Base-by-base conservation (phyloP, 2,329 filamentous ascomycete species). In the Amphichorda felina region DNA sequence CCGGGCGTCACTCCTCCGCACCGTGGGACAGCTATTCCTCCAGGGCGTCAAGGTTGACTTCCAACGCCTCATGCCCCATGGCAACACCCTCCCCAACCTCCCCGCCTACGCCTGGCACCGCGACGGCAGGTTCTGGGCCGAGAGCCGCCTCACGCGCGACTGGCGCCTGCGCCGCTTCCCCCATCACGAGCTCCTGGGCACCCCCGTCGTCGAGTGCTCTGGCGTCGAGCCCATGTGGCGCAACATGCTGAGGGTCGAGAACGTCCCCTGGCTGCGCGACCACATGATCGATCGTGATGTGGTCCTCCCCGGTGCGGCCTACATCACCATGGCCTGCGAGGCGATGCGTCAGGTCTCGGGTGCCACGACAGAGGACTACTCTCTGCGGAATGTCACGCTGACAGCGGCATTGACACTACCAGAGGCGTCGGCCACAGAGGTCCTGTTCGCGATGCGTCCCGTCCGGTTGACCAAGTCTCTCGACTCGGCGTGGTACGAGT, bases 121-220 rank as follows among this genome's bases (percentile, higher is more conserved):
- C 13, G 21, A 15, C 4, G 10, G n/a, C 2, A 7, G 26, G 3
- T 10, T 33, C 9, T 36, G 34, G 34, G n/a, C n/a, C 13, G 35
- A 37, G 25, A 15, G 29, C 2, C 30, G 35, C 8, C 17, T 26
- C 14, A 27, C 14, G n/a, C 10, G 11, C 4, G 59, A 37, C 3
- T 64, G 60, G 60, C 61, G 64, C 41, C 56, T 64, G 42, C 52
- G 54, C 1, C 50, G 48, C 18, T 14, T 27, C 17, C 62, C 61
- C 43, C 64, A 60, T 58, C 55, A 61, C 28, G 60, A 64, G 64
- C 15, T 51, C 64, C 7, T 63, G 61, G n/a, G 55, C 56, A 5
- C 48, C 56, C 15, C 57, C 56, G 15, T 57, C 57, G 43, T 61
- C 10, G 30, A n/a, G 7, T 19, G 35, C 14, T 27, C n/a, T 30